Evolutionary conservation across 768 basidiomycete species (phyloP).

Genomic region (Serendipita vermifera): DNA sequence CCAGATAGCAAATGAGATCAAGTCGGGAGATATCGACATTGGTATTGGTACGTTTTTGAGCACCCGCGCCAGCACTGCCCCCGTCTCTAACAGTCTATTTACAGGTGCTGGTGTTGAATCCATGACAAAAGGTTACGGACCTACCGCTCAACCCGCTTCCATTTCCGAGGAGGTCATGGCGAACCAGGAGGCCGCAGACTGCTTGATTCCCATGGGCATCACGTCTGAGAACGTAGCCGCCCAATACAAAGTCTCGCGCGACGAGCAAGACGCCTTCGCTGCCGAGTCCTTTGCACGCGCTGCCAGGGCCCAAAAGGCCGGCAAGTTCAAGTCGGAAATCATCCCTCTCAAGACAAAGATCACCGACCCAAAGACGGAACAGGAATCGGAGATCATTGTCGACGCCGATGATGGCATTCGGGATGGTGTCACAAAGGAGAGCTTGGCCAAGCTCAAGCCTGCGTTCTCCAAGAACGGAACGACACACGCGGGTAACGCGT

Average conservation of each 20-base stretch:
- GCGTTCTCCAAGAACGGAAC: conserved; percentile 60
- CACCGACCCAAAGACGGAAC: conserved; percentile 61
- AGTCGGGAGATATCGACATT: conserved; percentile 69
- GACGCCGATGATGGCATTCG: conserved; percentile 78
- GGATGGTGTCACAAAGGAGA: conserved; percentile 69
- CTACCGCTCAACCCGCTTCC: conserved; percentile 39
- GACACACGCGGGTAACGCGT: conserved; percentile 78
- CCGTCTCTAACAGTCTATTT: background rate
- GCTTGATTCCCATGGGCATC: conserved; percentile 80
- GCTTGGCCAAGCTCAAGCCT: conserved; percentile 70
- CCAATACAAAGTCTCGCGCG: conserved; percentile 61
- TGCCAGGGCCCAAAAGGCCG: conserved; percentile 61
- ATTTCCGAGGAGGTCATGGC: conserved; percentile 54
- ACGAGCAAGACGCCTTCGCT: conserved; percentile 72
- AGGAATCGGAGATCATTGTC: conserved; percentile 52
- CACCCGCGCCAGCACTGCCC: too few species aligned
- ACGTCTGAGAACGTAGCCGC: conserved; percentile 87
- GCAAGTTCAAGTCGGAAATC: conserved; percentile 75
- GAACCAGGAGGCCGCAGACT: conserved; percentile 63
- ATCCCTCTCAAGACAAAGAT: conserved; percentile 61
- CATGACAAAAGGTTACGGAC: conserved; percentile 71
- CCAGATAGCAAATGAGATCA: conserved; percentile 71
- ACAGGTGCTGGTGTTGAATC: conserved; percentile 77
- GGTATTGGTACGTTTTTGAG: conserved; percentile 50
- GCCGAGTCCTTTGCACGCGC: conserved; percentile 79